A percentile compares a stretch with the other conserved stretches of the same genome.
Conservation (phyloP, 2,329 filamentous ascomycete genomes). For the Samsoniella hepiali region DNA sequence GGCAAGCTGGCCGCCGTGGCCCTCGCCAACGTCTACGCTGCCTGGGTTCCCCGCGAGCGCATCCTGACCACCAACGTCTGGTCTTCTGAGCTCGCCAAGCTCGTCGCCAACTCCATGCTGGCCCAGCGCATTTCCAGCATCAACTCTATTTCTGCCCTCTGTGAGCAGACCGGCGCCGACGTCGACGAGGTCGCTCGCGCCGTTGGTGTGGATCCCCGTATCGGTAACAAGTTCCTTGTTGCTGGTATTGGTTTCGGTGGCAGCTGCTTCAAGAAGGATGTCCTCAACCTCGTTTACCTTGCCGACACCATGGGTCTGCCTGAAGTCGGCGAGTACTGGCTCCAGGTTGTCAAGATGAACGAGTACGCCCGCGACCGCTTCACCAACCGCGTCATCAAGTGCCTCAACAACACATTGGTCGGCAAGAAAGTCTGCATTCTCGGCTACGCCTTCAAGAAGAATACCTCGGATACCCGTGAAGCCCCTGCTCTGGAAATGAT, state of each 20-base stretch:
- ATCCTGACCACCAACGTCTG: slow-evolving; percentile 73
- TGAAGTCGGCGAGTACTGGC: slow-evolving; percentile 75
- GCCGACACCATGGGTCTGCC: slow-evolving; percentile 65
- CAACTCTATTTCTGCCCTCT: slow-evolving; percentile 77
- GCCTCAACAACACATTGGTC: slow-evolving; percentile 64
- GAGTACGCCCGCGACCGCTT: slow-evolving; percentile 71
- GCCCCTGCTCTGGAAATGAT: slow-evolving; percentile 67
- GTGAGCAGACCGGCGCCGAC: slow-evolving; percentile 71
- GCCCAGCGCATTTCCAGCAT: slow-evolving; percentile 79
- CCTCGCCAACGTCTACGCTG: slow-evolving; percentile 63
- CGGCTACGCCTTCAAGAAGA: slow-evolving; percentile 77
- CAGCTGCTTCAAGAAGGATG: slow-evolving; percentile 79
- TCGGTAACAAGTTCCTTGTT: slow-evolving; percentile 70
- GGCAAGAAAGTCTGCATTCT: slow-evolving; percentile 71
- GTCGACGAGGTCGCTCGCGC: slow-evolving; percentile 68
- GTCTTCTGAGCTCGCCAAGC: slow-evolving; percentile 76
- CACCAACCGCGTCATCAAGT: slow-evolving; percentile 60
- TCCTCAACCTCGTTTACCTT: slow-evolving; percentile 70
- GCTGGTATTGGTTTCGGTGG: slow-evolving; percentile 76
- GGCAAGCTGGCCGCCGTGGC: slow-evolving; percentile 61
- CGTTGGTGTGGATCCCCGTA: slow-evolving; percentile 67
- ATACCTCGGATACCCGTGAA: slow-evolving; percentile 73
- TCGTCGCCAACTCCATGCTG: slow-evolving; percentile 76
- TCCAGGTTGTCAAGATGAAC: slow-evolving; percentile 71
- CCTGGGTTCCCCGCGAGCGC: slow-evolving; percentile 64